Evolutionary conservation across 2,329 filamentous ascomycete species (phyloP).

Genomic region (Periglandula ipomoeae): DNA sequence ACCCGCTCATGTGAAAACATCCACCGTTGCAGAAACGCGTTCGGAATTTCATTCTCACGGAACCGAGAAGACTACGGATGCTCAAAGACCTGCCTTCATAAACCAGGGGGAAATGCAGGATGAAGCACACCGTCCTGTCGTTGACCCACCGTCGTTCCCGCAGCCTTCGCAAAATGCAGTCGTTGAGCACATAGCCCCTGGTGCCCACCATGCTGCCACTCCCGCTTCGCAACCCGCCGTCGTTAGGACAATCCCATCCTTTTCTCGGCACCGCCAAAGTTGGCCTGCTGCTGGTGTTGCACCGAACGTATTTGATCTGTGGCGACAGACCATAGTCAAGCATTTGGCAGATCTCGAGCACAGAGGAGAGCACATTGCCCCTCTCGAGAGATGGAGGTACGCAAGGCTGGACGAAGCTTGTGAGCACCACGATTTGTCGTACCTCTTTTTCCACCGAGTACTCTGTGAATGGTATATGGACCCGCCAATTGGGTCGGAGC

Average conservation of each 20-base stretch:
- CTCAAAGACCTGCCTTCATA: not conserved
- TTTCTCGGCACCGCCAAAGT: not conserved
- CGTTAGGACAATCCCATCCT: not conserved
- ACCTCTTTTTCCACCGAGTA: conserved; percentile 55
- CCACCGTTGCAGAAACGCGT: too few species aligned
- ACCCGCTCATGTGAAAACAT: not conserved
- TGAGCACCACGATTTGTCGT: conserved; percentile 47
- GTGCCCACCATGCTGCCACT: not conserved
- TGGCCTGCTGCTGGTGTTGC: not conserved
- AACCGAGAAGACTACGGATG: not conserved
- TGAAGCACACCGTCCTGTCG: not conserved
- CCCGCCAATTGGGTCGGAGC: conserved; percentile 20
- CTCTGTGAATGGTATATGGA: conserved; percentile 47
- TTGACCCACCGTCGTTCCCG: too few species aligned
- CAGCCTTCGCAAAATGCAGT: too few species aligned
- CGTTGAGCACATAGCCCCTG: not conserved
- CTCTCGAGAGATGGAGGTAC: conserved; percentile 38
- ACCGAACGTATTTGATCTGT: not conserved
- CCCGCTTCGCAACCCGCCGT: not conserved
- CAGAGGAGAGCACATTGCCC: conserved; percentile 11
- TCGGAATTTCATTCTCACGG: too few species aligned
- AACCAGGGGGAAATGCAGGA: not conserved
- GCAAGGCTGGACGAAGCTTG: conserved; percentile 50
- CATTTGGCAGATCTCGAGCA: not conserved
- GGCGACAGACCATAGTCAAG: not conserved